Evolutionary conservation across 345 rosid species (phyloP), one percentile per base, ranked within the genome.

Genomic region (Linum tenue): DNA sequence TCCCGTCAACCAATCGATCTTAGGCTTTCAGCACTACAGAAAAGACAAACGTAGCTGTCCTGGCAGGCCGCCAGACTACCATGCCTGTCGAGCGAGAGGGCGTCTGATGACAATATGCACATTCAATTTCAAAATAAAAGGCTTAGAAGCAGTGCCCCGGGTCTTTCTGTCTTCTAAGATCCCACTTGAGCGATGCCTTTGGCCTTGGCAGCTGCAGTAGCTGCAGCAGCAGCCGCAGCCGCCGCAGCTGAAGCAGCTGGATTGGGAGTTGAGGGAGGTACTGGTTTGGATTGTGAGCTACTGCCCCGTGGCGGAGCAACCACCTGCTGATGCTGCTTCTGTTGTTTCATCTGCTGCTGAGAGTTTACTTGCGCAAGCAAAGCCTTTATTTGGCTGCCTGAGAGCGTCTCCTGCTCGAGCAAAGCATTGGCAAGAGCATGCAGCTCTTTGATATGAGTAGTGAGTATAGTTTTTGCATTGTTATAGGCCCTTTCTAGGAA

Each of bases 131-230:
- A 22, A 22, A 22, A 22, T 22, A 22, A 22, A 22, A 22, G 31
- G 31, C 31, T 22, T 22, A 22, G 31, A 22, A 22, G 31, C 31
- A 22, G 31, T 22, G 31, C 31, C 3, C 66, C 65, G 17, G 31
- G 42, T 42, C 31, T 31, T 58, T 67, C 36, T 22, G 41, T 56
- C 17, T 22, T 69, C 78, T 80, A 90, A 65, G 97, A 86, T 67
- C 97, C 97, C 60, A 86, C 98, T 4, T 91, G 82, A 69, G 96
- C 91, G 71, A 90, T 48, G 68, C 90, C 92, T 80, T 92, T 92
- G 59, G 85, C 71, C 72, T 85, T 82, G 57, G 92, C 89, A 1
- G 86, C 82, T 0, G 90, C 88, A 1, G 94, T 81, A 0, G 89
- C 90, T 0, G 95, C 91, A 0, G 88, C 83, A 0, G 92, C 90